Conservation (phyloP, 208 protist species). For the Strigomonas culicis region DNA sequence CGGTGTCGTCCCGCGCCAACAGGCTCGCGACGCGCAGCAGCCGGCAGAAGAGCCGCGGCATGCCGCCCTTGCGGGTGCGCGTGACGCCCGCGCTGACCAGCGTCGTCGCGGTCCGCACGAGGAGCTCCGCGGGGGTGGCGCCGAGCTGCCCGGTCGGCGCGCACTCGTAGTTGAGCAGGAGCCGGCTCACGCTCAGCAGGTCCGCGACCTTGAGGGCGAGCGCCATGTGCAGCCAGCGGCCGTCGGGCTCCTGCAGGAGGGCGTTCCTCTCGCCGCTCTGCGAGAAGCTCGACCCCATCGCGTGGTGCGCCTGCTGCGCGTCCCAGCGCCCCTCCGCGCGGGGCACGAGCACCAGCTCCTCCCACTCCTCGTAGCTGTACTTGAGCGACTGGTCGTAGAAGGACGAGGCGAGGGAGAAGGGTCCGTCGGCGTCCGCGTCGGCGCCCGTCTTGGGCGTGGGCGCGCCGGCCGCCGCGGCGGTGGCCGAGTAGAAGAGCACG, state of each 20-base stretch:
- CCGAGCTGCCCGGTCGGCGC: slow-evolving; percentile 13
- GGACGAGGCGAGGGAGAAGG: slow-evolving; percentile 4
- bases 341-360: slow-evolving; percentile 31
- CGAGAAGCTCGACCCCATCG: slow-evolving; percentile 9
- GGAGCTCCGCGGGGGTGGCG: slow-evolving; percentile 16
- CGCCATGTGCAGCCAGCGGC: slow-evolving; percentile 65
- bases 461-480: neutral
- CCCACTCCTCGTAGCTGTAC: slow-evolving; percentile 50
- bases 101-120: slow-evolving; percentile 3
- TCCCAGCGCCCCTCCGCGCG: neutral
- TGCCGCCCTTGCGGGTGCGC: slow-evolving; percentile 42
- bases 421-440: neutral
- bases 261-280: slow-evolving; percentile 21
- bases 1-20: slow-evolving; percentile 49
- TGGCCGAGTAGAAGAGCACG: slow-evolving; percentile 65
- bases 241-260: slow-evolving; percentile 49
- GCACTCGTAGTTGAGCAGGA: slow-evolving; percentile 55
- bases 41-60: slow-evolving; percentile 75
- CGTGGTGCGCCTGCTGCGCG: neutral
- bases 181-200: slow-evolving; percentile 42
- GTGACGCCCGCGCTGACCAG: slow-evolving; percentile 11
- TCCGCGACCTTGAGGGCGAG: slow-evolving; percentile 66
- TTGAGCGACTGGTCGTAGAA: slow-evolving; percentile 9
- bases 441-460: neutral
- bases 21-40: slow-evolving; percentile 59